Conservation (phyloP, 495 filamentous ascomycete species). For the Xylaria scruposa region DNA sequence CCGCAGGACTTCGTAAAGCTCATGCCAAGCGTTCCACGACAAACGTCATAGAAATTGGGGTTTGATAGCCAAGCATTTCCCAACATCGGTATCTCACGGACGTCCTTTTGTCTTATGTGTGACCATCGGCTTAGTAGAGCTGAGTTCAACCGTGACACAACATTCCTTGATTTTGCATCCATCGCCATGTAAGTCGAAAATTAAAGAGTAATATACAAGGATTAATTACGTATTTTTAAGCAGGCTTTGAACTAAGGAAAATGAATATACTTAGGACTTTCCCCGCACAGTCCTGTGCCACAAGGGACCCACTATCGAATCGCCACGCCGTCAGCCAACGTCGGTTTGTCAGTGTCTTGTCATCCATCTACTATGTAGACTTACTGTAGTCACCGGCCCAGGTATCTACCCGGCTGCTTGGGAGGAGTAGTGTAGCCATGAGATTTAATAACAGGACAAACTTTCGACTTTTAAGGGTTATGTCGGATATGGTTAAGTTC, state of each 20-base stretch:
- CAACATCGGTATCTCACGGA: neutral
- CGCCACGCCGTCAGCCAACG: neutral
- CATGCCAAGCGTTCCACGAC: neutral
- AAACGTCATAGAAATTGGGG: neutral
- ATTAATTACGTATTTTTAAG: too few relatives aligned
- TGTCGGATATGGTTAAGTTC: neutral
- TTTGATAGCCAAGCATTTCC: neutral
- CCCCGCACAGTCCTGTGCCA: neutral
- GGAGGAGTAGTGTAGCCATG: neutral
- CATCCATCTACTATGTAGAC: too few relatives aligned
- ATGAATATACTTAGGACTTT: neutral
- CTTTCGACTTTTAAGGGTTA: too few relatives aligned
- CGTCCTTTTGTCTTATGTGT: neutral
- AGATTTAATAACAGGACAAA: neutral
- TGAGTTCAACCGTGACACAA: neutral
- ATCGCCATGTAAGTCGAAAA: neutral
- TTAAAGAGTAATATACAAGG: neutral
- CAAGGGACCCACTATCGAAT: too few relatives aligned
- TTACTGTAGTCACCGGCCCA: neutral
- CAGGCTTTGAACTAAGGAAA: too few relatives aligned
- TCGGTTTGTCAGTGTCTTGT: too few relatives aligned
- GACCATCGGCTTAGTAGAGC: neutral
- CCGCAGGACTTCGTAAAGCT: neutral
- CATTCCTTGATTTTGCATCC: neutral
- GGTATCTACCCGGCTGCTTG: neutral